Base-by-base conservation (phyloP, 2,329 filamentous ascomycete species). In the Colletotrichum sp. region DNA sequence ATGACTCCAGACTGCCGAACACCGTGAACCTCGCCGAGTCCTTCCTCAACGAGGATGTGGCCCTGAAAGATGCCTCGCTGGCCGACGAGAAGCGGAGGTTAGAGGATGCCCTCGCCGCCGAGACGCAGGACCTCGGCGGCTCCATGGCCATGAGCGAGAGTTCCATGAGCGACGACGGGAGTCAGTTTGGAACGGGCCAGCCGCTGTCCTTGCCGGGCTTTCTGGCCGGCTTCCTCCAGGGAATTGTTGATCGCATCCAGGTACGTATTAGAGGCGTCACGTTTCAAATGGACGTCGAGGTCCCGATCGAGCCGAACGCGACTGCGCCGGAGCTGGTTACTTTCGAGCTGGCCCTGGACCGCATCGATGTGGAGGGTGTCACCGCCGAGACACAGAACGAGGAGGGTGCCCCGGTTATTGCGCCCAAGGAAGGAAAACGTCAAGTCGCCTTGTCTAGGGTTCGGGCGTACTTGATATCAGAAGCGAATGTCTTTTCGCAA, bases 21-120 rank as follows among this genome's bases (percentile, higher is more conserved):
- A 90, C 94, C 3, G 91, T 92, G 73, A 93, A 96, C 78, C 87
- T 97, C 16, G 94, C 95, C 16, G 90, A 94, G 81, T 96, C 94
- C 0, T 96, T 96, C 81, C 87, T 96, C n/a, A 75, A 75, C 36
- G 72, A 74, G 30, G 59, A 73, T 49, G 64, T 49, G n/a, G 73
- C 73, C 24, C 32, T 75, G 28, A 89, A 94, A 78, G 91, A 93
- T 3, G 92, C 95, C 81, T 92, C 94, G 15, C 86, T 87, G 7
- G 88, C 91, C 65, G 77, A 70, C 8, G 94, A 95, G 80, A 93
- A 90, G 78, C 89, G 88, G 74, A 90, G 93, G 80, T 87, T 96
- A 28, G 93, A 96, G 82, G 91, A 93, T 65, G 93, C 93, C 10
- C 84, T 96, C 18, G 88, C 90, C 24, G 90, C 92, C 2, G 91